Evolutionary conservation across 176 grass and related monocot genomes (phyloP), one percentile per base, ranked within the genome.

Genomic region (Avena insularis): DNA sequence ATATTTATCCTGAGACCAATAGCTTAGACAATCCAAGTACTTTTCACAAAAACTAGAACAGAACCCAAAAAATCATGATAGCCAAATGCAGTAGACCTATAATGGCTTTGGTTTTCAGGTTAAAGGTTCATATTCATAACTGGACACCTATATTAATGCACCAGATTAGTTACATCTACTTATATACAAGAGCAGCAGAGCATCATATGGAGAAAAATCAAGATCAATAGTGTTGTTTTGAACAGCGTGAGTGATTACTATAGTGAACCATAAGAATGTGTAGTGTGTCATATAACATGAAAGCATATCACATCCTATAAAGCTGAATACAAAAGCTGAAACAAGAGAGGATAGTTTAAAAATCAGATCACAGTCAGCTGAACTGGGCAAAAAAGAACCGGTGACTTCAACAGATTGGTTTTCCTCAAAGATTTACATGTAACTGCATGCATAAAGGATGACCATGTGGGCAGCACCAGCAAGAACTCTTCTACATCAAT

Each of bases 61-160:
- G 63, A 78, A 20, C 60, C 31, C 12, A 86, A 55, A 79, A 82
- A 84, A 86, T 45, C 36, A 59, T 40, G 80, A 76, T 59, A 51
- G 25, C 11, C 9, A 79, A 67, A 47, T 65, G 15, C 15, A 69
- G 59, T 27, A 31, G 3, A 17, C 15, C 25, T 85, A 11, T 64
- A 51, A 78, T 35, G 27, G 15, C 1, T 76, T 77, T 33, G 16
- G 27, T 77, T 82, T 70, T 82, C 50, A 80, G 40, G 25, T 45
- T 81, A 11, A 75, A 84, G 15, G 69, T 75, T 17, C 14, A n/a
- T 80, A 85, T 46, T 56, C 69, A 67, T 21, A 89, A 73, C 70
- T 49, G 55, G 43, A 61, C 20, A 58, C 8, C 35, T 72, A 83
- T 71, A 27, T 55, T 16, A 71, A 71, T 56, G 8, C 38, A 75